Evolutionary conservation across 805 yeast genomes (phyloP).

Genomic region (Jamesozyma rosinii): DNA sequence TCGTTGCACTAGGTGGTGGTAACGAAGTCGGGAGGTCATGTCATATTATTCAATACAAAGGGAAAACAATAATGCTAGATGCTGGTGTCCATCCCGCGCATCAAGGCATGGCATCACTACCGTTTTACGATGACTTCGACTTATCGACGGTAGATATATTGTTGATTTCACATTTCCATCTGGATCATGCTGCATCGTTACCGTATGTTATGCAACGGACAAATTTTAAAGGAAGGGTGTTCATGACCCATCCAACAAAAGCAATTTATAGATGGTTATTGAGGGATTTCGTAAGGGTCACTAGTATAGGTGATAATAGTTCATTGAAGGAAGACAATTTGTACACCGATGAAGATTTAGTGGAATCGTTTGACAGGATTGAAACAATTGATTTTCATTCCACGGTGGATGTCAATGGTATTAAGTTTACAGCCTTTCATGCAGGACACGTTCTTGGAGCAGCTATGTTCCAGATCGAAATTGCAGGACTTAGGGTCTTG

Average conservation of each 20-base stretch:
- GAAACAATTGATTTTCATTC: constrained; percentile 95
- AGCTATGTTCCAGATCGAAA: constrained; percentile 92
- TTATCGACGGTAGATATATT: constrained; percentile 76
- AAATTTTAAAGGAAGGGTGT: constrained; percentile 86
- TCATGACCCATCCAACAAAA: constrained; percentile 98
- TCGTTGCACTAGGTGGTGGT: constrained; percentile 94
- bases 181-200: constrained; percentile 95
- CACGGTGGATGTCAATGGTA: constrained; percentile 88
- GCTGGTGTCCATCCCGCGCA: constrained; percentile 98
- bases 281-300: constrained; percentile 88
- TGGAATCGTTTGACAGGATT: constrained; percentile 76
- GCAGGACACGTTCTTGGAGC: constrained; percentile 99
- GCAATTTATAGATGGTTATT: constrained; percentile 94
- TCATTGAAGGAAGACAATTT: constrained; percentile 39
- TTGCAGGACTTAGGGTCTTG: constrained; percentile 79
- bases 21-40: constrained; percentile 96
- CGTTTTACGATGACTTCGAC: constrained; percentile 93
- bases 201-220: constrained; percentile 98
- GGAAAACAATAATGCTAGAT: constrained; percentile 91
- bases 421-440: constrained; percentile 92
- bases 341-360: constrained; percentile 84
- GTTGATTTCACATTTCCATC: constrained; percentile 87
- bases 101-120: constrained; percentile 80
- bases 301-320: constrained; percentile 42
- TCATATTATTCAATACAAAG: constrained; percentile 84